A percentile compares a stretch with the other conserved stretches of the same genome.
These are phyloP conservation scores for Candolleomyces efflorescens DNA, from an alignment of 768 basidiomycete species.

Conservation along the genomic window DNA sequence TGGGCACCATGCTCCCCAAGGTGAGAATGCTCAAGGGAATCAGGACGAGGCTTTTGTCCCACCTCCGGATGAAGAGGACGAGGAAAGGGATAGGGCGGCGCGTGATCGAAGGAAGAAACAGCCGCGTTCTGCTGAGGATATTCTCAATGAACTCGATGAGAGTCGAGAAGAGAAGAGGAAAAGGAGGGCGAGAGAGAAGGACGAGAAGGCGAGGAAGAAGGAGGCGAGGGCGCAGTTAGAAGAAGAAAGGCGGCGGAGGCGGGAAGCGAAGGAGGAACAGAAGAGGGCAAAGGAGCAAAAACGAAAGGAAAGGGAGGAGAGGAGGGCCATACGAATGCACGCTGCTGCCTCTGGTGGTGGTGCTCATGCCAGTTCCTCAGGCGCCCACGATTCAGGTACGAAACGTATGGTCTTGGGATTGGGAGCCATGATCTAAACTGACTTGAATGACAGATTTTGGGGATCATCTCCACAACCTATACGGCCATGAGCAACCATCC, in stretches of 20 bases:
- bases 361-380: too few species aligned
- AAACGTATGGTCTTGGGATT: not conserved
- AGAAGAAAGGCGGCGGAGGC: constrained; percentile 5
- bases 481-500: not conserved
- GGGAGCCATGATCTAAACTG: not conserved
- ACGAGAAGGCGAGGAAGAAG: not conserved
- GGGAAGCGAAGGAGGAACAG: not conserved
- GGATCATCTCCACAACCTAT: not conserved
- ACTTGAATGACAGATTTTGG: not conserved
- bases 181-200: not conserved
- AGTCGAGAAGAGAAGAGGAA: not conserved
- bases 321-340: not conserved
- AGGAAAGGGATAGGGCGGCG: not conserved
- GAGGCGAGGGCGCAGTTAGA: not conserved
- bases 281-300: not conserved
- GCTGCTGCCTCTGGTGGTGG: not conserved
- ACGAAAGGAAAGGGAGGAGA: constrained; percentile 2
- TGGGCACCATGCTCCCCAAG: not conserved
- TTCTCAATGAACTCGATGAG: not conserved
- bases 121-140: not conserved
- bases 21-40: not conserved
- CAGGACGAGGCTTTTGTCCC: not conserved
- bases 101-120: not conserved
- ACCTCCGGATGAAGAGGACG: not conserved
- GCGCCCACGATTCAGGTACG: not conserved